Evolutionary conservation across 2,329 filamentous ascomycete genomes (phyloP), one percentile per base, ranked within the genome.

Genomic region (Helotiales sp.): DNA sequence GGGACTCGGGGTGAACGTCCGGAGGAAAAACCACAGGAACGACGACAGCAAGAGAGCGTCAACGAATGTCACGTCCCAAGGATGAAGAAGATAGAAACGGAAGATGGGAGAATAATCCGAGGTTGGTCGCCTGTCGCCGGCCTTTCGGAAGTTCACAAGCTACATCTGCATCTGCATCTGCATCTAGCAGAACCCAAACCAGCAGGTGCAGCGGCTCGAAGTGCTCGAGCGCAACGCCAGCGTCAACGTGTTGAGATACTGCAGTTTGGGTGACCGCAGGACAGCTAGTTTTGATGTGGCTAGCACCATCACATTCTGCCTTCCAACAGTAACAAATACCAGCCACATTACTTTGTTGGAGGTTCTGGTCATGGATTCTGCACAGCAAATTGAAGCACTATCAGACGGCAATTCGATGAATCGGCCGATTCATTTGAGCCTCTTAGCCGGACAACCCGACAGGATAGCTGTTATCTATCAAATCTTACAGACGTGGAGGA

Each of bases 321-420:
- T 31, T 47, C 27, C 42, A 19, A 17, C 40, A n/a, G 22, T 24
- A 15, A 24, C 17, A 48, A 10, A 25, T 22, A 15, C 47, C 52
- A 54, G 52, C 40, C 52, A 54, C 52, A 47, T 47, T 54, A 40
- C 52, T 36, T 42, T 13, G 15, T 7, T 7, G 46, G 29, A 2
- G 9, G 46, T 22, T n/a, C 33, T 19, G 27, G 52, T 40, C 13
- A 25, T 15, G 27, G 10, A 13, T n/a, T 42, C 30, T 46, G 15
- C 2, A 53, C 10, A 27, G n/a, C 13, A 12, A 24, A 10, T 42
- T 25, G 38, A 22, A 24, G 38, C 38, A 24, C 38, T 42, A 42
- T 42, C 38, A 22, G 38, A 42, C 38, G 8, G 38, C 13, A 42
- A 22, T 42, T 22, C 17, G 9, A 24, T 22, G 27, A 19, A 44